These are phyloP conservation scores for Hypomyces rosellus DNA, from an alignment of 2,329 filamentous ascomycete species.

Conservation along the genomic window DNA sequence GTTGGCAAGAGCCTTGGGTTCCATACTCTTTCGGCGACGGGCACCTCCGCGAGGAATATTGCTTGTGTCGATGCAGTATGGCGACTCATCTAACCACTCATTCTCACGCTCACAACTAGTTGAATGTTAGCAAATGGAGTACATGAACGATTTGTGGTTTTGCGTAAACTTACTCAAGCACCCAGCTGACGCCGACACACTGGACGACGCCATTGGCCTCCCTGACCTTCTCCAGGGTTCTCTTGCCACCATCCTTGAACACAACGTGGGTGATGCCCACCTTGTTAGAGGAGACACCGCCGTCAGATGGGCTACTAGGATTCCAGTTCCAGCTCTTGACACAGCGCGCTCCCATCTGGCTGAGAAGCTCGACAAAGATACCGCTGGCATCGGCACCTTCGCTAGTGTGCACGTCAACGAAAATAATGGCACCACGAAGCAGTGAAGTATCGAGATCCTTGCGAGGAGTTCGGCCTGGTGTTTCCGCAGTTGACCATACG, in stretches of 20 bases:
- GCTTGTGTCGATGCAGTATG: constrained; percentile 63
- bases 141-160: neutral
- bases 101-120: constrained; percentile 67
- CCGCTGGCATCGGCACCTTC: constrained; percentile 74
- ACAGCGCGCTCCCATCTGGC: constrained; percentile 74
- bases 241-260: constrained; percentile 78
- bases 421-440: constrained; percentile 67
- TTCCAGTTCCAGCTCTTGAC: constrained; percentile 73
- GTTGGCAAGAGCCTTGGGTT: constrained; percentile 64
- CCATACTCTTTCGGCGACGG: constrained; percentile 74
- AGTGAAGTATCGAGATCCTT: constrained; percentile 46
- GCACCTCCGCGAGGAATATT: constrained; percentile 63
- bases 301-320: constrained; percentile 34
- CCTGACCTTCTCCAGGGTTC: constrained; percentile 74
- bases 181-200: constrained; percentile 84
- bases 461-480: constrained; percentile 51
- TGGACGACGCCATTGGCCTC: constrained; percentile 67
- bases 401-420: constrained; percentile 76
- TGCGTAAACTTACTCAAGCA: constrained; percentile 64
- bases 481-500: constrained; percentile 48
- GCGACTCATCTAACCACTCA: constrained; percentile 66
- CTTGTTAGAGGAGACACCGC: constrained; percentile 39
- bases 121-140: constrained; percentile 20
- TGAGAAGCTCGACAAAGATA: constrained; percentile 75
- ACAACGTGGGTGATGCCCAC: constrained; percentile 82